Percentiles rank a stretch among this genome's conserved stretches.
These are phyloP conservation scores for Taiozyma sp. DNA, from an alignment of 1,139 yeast species.

Conservation along the genomic window DNA sequence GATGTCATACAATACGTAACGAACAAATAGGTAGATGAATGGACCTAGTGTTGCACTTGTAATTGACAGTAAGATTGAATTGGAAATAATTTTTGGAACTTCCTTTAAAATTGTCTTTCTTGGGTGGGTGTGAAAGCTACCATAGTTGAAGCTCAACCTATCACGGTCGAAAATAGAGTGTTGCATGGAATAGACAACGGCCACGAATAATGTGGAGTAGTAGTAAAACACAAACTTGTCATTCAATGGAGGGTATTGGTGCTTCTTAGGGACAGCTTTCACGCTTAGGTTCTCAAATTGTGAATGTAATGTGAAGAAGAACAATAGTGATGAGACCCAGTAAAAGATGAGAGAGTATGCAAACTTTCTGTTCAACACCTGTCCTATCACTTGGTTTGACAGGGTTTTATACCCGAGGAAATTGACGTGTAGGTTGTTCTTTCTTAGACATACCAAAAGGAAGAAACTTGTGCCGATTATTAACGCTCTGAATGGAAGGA, in stretches of 20 bases:
- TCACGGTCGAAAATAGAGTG: conserved; percentile 58
- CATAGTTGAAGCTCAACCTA: conserved; percentile 42
- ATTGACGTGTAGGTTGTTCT: conserved; percentile 45
- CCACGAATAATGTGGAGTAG: conserved; percentile 35
- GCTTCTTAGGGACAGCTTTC: conserved; percentile 36
- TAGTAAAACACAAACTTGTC: conserved; percentile 56
- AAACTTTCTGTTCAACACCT: conserved; percentile 39
- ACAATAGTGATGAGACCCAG: conserved; percentile 33
- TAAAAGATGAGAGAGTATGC: conserved; percentile 34
- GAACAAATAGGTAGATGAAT: conserved; percentile 38
- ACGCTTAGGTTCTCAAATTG: conserved; percentile 23
- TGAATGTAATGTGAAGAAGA: conserved; percentile 30
- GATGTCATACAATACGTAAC: conserved; percentile 42
- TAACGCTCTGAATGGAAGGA: conserved; percentile 20
- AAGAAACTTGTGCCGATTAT: conserved; percentile 28
- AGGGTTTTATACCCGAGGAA: conserved; percentile 45
- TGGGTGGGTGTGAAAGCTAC: conserved; percentile 33
- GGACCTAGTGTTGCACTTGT: conserved; percentile 35
- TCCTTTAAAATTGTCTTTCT: conserved; percentile 27
- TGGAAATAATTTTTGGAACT: conserved; percentile 32
- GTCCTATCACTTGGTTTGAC: conserved; percentile 41
- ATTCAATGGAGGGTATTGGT: conserved; percentile 50
- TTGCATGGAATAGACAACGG: conserved; percentile 45
- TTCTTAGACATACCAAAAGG: conserved; percentile 43
- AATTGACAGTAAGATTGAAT: conserved; percentile 33